Conservation (phyloP, 108 stramenopile species). For the Parietichytrium sp. region DNA sequence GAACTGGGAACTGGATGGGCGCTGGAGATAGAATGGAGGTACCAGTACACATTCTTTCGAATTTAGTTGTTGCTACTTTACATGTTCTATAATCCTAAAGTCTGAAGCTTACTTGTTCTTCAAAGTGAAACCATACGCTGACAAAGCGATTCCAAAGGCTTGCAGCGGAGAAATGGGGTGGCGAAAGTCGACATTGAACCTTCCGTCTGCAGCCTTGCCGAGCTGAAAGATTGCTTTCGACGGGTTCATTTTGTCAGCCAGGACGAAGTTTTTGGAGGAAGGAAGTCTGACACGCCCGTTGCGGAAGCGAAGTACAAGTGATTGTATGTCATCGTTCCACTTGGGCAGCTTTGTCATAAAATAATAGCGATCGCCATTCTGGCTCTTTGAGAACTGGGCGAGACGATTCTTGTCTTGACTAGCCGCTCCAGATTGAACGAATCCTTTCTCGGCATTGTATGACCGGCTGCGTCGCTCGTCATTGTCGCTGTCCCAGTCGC, state of each 20-base stretch:
- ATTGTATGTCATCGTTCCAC: constrained; percentile 10
- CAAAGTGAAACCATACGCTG: constrained; percentile 10
- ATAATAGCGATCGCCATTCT: neutral
- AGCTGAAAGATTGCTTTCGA: constrained; percentile 40
- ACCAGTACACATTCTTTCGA: too few relatives aligned
- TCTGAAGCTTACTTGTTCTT: too few relatives aligned
- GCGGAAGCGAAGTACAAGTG: constrained; percentile 8
- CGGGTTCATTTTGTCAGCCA: neutral
- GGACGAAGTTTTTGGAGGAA: constrained; percentile 38
- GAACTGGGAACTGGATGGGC: too few relatives aligned
- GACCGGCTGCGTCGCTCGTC: too few relatives aligned
- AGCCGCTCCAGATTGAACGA: too few relatives aligned
- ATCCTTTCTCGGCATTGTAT: too few relatives aligned
- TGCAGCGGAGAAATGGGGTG: constrained; percentile 44
- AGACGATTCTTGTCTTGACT: too few relatives aligned
- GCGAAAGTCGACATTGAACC: constrained; percentile 42
- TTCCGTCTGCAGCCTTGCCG: constrained; percentile 23
- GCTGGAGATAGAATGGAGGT: too few relatives aligned
- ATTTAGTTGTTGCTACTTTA: too few relatives aligned
- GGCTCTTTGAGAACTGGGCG: too few relatives aligned
- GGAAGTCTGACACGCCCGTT: constrained; percentile 1
- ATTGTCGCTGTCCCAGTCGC: neutral
- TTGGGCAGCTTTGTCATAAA: neutral
- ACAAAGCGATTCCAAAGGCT: constrained; percentile 48
- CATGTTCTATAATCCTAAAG: too few relatives aligned